Evolutionary conservation across 805 yeast genomes (phyloP).

Genomic region (Komagataella pseudopastoris): DNA sequence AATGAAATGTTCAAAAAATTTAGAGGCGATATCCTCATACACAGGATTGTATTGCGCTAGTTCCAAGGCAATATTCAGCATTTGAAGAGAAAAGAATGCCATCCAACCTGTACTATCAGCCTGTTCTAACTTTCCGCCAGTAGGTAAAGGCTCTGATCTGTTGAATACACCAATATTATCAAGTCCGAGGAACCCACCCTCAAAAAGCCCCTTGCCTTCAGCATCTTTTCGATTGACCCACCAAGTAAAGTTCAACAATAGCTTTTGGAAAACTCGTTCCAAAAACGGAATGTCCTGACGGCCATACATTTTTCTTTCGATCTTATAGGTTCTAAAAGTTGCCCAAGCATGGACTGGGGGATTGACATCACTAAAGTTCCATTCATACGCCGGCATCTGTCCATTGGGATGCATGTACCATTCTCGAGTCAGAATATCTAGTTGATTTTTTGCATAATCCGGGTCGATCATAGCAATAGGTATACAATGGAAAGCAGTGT

Average conservation of each 20-base stretch:
- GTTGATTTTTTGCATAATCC: conserved; percentile 77
- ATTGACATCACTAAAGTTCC: conserved; percentile 93
- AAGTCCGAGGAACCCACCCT: conserved; percentile 87
- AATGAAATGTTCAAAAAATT: conserved; percentile 85
- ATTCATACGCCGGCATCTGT: conserved; percentile 93
- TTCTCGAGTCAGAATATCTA: conserved; percentile 76
- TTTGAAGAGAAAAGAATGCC: conserved; percentile 83
- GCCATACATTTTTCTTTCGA: conserved; percentile 80
- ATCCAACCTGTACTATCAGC: conserved; percentile 98
- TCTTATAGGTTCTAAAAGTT: conserved; percentile 72
- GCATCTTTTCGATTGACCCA: conserved; percentile 90
- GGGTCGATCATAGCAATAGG: conserved; percentile 93
- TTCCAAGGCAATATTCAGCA: conserved; percentile 87
- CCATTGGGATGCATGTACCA: conserved; percentile 99
- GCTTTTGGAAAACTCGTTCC: conserved; percentile 87
- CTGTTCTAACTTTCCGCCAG: conserved; percentile 82
- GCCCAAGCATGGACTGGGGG: conserved; percentile 99
- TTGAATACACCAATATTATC: conserved; percentile 91
- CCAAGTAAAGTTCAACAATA: conserved; percentile 86
- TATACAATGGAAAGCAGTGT: conserved; percentile 87
- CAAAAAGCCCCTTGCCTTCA: conserved; percentile 80
- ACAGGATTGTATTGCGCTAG: conserved; percentile 75
- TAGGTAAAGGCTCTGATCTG: conserved; percentile 85
- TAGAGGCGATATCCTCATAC: conserved; percentile 88
- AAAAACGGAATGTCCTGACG: conserved; percentile 67